These are phyloP conservation scores for Fraxinus anomala DNA, from an alignment of 257 asterid species.

Conservation along the genomic window DNA sequence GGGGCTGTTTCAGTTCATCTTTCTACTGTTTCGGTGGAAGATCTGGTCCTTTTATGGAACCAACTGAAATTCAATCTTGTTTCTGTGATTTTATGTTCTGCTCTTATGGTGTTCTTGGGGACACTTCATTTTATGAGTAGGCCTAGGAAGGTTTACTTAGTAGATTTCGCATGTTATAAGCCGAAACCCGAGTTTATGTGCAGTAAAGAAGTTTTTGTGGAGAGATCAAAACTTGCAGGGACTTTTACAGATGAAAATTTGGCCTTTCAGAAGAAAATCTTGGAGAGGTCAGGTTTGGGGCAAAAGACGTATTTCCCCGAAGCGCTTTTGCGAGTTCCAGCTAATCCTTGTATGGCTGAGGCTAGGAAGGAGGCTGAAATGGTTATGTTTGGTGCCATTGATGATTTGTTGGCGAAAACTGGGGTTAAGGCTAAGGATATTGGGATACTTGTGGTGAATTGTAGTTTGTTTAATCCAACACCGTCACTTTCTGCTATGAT, in stretches of 20 bases:
- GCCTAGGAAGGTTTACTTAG: slow-evolving; percentile 39
- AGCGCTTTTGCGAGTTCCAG: slow-evolving; percentile 23
- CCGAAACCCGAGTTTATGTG: slow-evolving; percentile 34
- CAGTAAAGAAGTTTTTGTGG: slow-evolving; percentile 10
- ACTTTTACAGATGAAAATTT: slow-evolving; percentile 33
- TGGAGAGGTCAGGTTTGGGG: slow-evolving; percentile 40
- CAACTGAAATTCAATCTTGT: slow-evolving; percentile 28
- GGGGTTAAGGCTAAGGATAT: slow-evolving; percentile 6
- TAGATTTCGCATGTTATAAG: slow-evolving; percentile 43
- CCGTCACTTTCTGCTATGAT: slow-evolving; percentile 26
- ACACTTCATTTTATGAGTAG: slow-evolving; percentile 27
- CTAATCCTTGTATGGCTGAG: slow-evolving; percentile 31
- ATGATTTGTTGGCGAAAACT: background rate
- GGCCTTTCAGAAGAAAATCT: slow-evolving; percentile 34
- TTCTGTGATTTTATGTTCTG: slow-evolving; percentile 6
- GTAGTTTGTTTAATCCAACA: slow-evolving; percentile 25
- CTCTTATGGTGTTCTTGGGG: slow-evolving; percentile 28
- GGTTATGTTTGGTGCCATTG: slow-evolving; percentile 5
- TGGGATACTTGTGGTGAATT: slow-evolving; percentile 28
- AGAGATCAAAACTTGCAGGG: slow-evolving; percentile 17
- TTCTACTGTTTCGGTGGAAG: slow-evolving; percentile 25
- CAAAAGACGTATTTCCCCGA: slow-evolving; percentile 29
- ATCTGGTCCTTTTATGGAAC: slow-evolving; percentile 22
- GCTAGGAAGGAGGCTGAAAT: slow-evolving; percentile 7
- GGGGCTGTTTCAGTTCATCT: slow-evolving; percentile 27